Conservation (phyloP, 768 basidiomycete species). For the Lactarius indigo region DNA sequence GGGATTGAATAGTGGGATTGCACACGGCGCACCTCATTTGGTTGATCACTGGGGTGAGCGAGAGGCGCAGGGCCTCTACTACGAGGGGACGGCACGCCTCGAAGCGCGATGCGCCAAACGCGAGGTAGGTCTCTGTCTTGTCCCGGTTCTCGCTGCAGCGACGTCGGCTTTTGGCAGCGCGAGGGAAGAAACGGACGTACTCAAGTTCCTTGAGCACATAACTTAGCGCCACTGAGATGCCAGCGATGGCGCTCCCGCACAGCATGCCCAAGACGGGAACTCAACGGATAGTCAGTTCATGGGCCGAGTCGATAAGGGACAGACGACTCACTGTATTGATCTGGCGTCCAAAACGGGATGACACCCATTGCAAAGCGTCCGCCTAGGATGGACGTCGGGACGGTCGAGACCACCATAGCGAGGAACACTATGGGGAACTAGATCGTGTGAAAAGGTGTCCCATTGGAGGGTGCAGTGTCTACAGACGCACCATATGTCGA, state of each 20-base stretch:
- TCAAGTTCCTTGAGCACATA: conserved; percentile 73
- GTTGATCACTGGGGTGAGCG: conserved; percentile 78
- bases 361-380: conserved; percentile 71
- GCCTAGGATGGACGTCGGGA: conserved; percentile 77
- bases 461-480: background rate
- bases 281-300: conserved; percentile 28
- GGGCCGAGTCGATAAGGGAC: background rate
- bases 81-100: conserved; percentile 83
- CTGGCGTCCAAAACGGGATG: conserved; percentile 79
- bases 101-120: conserved; percentile 78
- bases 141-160: conserved; percentile 68
- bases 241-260: conserved; percentile 73
- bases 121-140: conserved; percentile 81
- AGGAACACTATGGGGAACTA: conserved; percentile 65
- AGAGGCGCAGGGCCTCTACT: conserved; percentile 71
- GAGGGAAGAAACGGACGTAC: conserved; percentile 41
- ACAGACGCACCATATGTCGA: conserved; percentile 61
- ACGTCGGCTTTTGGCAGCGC: background rate
- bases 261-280: conserved; percentile 87
- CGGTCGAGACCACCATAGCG: conserved; percentile 70
- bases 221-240: conserved; percentile 65
- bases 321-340: conserved; percentile 59
- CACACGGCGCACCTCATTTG: conserved; percentile 65
- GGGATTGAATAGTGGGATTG: background rate
- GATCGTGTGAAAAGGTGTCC: background rate